These are phyloP conservation scores for Pinguiococcus pyrenoidosus DNA, from an alignment of 108 stramenopile genomes.

Conservation along the genomic window DNA sequence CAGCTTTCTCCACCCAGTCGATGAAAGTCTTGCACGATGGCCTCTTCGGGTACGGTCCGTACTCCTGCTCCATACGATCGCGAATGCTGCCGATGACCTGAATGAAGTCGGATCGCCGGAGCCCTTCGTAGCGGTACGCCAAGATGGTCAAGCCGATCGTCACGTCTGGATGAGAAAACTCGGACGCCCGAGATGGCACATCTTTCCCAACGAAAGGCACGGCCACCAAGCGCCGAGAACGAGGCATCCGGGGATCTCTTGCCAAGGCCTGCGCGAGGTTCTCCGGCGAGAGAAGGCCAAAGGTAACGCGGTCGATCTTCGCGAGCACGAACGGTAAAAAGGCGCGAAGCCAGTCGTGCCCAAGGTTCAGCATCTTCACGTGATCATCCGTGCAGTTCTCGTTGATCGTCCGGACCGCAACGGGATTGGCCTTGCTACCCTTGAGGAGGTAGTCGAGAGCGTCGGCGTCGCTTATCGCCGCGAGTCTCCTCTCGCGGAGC, in stretches of 20 bases:
- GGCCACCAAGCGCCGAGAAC: slow-evolving; percentile 75
- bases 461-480: slow-evolving; percentile 73
- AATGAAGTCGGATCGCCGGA: slow-evolving; percentile 75
- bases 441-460: slow-evolving; percentile 77
- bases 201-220: slow-evolving; percentile 98
- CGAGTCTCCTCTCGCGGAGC: slow-evolving; percentile 64
- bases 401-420: slow-evolving; percentile 64
- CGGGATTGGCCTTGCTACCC: slow-evolving; percentile 57
- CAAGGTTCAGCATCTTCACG: slow-evolving; percentile 93
- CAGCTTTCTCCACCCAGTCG: slow-evolving; percentile 82
- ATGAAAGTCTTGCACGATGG: slow-evolving; percentile 74
- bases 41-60: slow-evolving; percentile 80
- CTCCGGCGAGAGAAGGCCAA: slow-evolving; percentile 49
- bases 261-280: slow-evolving; percentile 22
- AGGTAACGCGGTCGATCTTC: slow-evolving; percentile 95
- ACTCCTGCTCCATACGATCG: slow-evolving; percentile 71
- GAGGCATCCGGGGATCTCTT: slow-evolving; percentile 66
- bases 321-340: slow-evolving; percentile 78
- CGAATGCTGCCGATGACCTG: slow-evolving; percentile 65
- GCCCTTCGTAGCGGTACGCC: slow-evolving; percentile 92
- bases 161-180: slow-evolving; percentile 97
- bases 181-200: slow-evolving; percentile 85
- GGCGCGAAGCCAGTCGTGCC: slow-evolving; percentile 73
- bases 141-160: slow-evolving; percentile 90
- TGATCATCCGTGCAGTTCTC: slow-evolving; percentile 86